Base-by-base conservation (phyloP, 1,139 yeast genomes). In the Magnusiomyces paraingens region DNA sequence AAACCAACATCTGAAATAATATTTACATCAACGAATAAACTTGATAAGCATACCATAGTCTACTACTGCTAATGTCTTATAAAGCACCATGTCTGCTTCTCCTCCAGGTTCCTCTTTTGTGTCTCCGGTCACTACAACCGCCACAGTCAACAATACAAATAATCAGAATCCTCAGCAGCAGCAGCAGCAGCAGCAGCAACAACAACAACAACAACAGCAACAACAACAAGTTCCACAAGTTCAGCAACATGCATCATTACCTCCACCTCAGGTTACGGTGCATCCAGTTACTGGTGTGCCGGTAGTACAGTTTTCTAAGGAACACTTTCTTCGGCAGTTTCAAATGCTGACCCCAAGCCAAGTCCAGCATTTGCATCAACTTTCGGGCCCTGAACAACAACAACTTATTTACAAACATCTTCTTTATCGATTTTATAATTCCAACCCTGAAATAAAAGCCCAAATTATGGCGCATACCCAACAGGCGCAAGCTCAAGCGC, bases 271-370 rank as follows among this genome's bases (percentile, higher is more conserved):
- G 49, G 20, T 41, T 21, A 47, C 45, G 49, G 44, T 42, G 43
- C 45, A 50, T 50, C 52, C 40, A 43, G 49, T 26, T 2, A 26
- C 35, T 3, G 32, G 35, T 14, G 12, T 12, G 29, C 6, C 32
- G 15, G 32, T 49, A 21, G n/a, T 39, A 20, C 49, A 36, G 36
- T 22, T 50, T 2, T 14, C 43, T 36, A 44, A 17, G 3, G 47
- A 50, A 32, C 49, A 40, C 14, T 20, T 20, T 12, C 15, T 50
- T 36, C 42, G 29, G 17, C 53, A 48, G 21, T 20, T 21, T 18
- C 46, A 47, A 40, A 51, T 26, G 46, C 44, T 51, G 15, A 48
- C 38, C 14, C 39, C 22, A 2, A n/a, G n/a, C 8, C 49, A 46
- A 18, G 39, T 22, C 39, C n/a, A 29, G 4, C 12, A 21, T 14